Conservation (phyloP, 805 yeast species). For the Zygotorulaspora chibaensis region DNA sequence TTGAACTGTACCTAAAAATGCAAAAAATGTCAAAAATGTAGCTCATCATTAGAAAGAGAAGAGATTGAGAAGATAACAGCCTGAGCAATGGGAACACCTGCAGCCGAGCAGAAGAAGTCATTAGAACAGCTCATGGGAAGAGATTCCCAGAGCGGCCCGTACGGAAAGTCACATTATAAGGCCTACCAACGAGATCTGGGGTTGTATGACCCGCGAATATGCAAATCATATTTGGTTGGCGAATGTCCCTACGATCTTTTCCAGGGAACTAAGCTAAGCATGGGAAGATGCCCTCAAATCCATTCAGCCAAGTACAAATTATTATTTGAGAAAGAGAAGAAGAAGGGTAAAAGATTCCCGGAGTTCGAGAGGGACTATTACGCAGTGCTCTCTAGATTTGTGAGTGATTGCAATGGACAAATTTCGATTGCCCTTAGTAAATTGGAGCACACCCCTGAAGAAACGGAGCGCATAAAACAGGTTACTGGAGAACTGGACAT, state of each 20-base stretch:
- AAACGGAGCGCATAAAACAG: slow-evolving; percentile 52
- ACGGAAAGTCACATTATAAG: slow-evolving; percentile 34
- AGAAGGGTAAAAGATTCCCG: slow-evolving; percentile 41
- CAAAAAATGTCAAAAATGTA: too few relatives aligned
- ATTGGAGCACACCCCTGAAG: slow-evolving; percentile 66
- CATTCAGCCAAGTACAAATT: slow-evolving; percentile 73
- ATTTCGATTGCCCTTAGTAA: slow-evolving; percentile 59
- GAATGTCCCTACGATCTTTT: slow-evolving; percentile 83
- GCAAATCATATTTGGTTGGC: slow-evolving; percentile 80
- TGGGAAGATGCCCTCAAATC: slow-evolving; percentile 73
- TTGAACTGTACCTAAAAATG: too few relatives aligned
- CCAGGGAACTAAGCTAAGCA: slow-evolving; percentile 72
- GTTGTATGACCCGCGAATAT: slow-evolving; percentile 55
- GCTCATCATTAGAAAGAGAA: not conserved
- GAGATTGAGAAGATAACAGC: too few relatives aligned
- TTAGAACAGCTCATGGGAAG: slow-evolving; percentile 69
- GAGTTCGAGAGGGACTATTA: slow-evolving; percentile 46
- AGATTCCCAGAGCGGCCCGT: slow-evolving; percentile 23
- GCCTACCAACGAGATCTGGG: slow-evolving; percentile 35
- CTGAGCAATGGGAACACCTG: slow-evolving; percentile 43
- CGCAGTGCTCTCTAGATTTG: slow-evolving; percentile 47
- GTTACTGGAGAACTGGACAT: slow-evolving; percentile 56
- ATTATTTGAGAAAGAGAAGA: slow-evolving; percentile 53
- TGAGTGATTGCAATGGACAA: slow-evolving; percentile 63
- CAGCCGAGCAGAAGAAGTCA: slow-evolving; percentile 65